Conservation (phyloP, 176 grass and related monocot genomes). For the Cenchrus fungigraminus region DNA sequence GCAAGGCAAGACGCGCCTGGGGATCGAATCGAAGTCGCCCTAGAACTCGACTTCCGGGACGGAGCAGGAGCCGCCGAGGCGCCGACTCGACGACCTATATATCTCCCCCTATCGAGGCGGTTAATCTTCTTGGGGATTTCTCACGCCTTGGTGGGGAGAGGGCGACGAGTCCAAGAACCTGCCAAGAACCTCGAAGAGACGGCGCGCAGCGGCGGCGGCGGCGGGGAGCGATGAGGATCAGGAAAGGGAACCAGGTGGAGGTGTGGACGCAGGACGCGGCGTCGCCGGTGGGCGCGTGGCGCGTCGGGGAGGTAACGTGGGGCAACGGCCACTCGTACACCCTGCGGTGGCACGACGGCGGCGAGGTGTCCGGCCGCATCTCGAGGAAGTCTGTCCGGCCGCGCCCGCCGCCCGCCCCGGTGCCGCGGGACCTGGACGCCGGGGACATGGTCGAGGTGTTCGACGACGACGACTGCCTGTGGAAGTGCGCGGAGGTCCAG, state of each 20-base stretch:
- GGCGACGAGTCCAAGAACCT: conserved; percentile 12
- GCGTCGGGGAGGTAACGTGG: conserved; percentile 56
- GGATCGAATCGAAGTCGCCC: neutral
- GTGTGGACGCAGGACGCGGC: conserved; percentile 33
- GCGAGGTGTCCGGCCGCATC: conserved; percentile 38
- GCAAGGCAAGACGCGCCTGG: neutral
- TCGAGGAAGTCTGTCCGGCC: conserved; percentile 57
- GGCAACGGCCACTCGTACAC: conserved; percentile 72
- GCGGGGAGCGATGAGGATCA: conserved; percentile 56
- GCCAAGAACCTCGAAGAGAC: neutral
- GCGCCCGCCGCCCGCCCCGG: conserved; percentile 34
- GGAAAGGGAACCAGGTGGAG: conserved; percentile 55
- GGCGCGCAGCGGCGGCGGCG: neutral
- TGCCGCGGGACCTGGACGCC: conserved; percentile 32
- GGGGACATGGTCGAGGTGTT: conserved; percentile 66
- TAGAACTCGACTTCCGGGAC: neutral
- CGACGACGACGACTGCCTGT: conserved; percentile 41
- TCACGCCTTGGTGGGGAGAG: neutral
- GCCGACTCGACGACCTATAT: conserved; percentile 40
- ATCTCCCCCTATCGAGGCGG: neutral
- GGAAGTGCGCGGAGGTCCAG: conserved; percentile 55
- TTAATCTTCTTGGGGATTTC: neutral
- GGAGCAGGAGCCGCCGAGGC: conserved; percentile 19
- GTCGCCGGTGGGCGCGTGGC: conserved; percentile 51
- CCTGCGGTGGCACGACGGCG: conserved; percentile 42